These are phyloP conservation scores for Aspergillus caelatus DNA, from an alignment of 2,329 filamentous ascomycete species.

Conservation along the genomic window DNA sequence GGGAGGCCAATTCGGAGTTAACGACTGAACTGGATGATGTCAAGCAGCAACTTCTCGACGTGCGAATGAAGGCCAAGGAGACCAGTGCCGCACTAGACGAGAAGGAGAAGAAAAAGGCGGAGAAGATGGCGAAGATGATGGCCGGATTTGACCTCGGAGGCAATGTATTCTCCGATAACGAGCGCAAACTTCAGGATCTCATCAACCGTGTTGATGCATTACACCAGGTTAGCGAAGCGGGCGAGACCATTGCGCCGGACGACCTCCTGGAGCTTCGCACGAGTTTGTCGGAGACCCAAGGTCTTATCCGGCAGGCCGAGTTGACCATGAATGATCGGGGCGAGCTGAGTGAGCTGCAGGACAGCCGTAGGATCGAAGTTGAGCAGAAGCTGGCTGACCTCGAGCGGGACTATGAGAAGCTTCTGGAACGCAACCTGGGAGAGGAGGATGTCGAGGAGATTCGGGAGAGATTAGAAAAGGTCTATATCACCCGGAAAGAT, in stretches of 20 bases:
- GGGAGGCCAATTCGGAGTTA: conserved; percentile 92
- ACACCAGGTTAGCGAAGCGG: conserved; percentile 73
- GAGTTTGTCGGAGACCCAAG: conserved; percentile 84
- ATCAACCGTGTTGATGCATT: conserved; percentile 82
- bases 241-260: conserved; percentile 79
- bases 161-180: conserved; percentile 92
- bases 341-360: conserved; percentile 67
- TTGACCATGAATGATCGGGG: conserved; percentile 74
- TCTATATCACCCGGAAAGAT: conserved; percentile 74
- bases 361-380: conserved; percentile 68
- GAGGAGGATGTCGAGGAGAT: conserved; percentile 82
- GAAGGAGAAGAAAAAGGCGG: conserved; percentile 97
- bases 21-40: conserved; percentile 90
- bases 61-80: conserved; percentile 95
- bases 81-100: conserved; percentile 87
- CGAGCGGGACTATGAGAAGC: conserved; percentile 80
- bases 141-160: conserved; percentile 93
- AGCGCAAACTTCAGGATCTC: conserved; percentile 78
- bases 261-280: conserved; percentile 76
- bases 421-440: conserved; percentile 76
- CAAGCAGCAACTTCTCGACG: conserved; percentile 93
- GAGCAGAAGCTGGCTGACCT: conserved; percentile 74
- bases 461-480: conserved; percentile 75
- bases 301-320: conserved; percentile 89
- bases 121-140: conserved; percentile 99